Percentiles rank a stretch among this genome's conserved stretches.
phyloP scores from a whole-genome alignment of 2,329 filamentous ascomycete genomes.

The Colletotrichum graminicola region DNA sequence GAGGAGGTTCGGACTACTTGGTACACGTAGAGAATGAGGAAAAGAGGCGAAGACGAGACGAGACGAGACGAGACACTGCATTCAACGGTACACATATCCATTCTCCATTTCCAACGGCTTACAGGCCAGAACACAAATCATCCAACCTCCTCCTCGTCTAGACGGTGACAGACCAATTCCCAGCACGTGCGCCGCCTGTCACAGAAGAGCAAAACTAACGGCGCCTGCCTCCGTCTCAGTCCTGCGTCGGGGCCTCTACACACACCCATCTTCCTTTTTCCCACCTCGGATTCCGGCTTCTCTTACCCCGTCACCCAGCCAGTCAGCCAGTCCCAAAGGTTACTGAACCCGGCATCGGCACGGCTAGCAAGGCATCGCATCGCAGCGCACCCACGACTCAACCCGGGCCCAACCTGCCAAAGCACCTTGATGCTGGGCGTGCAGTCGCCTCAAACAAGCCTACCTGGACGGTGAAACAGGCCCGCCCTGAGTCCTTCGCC shows the following conservation, averaged over 20 bases:
- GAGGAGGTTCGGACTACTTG: too few species aligned
- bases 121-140: too few species aligned
- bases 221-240: too few species aligned
- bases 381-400: constrained; percentile 1
- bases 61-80: neutral
- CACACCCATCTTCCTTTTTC: neutral
- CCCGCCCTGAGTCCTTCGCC: constrained; percentile 12
- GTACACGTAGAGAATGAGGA: too few species aligned
- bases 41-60: neutral
- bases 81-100: neutral
- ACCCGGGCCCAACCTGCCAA: neutral
- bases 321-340: neutral
- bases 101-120: neutral
- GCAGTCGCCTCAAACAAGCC: constrained; percentile 40
- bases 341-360: constrained; percentile 15
- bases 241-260: too few species aligned
- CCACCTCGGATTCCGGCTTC: constrained; percentile 33
- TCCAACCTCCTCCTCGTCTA: neutral
- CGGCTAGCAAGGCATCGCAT: constrained; percentile 13
- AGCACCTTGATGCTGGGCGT: constrained; percentile 31
- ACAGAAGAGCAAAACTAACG: neutral
- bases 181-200: neutral
- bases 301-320: neutral
- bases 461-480: constrained; percentile 36
- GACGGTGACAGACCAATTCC: neutral